Evolutionary conservation across 164 flowering plant genomes (phyloP).

Genomic region (Tinospora cordifolia): DNA sequence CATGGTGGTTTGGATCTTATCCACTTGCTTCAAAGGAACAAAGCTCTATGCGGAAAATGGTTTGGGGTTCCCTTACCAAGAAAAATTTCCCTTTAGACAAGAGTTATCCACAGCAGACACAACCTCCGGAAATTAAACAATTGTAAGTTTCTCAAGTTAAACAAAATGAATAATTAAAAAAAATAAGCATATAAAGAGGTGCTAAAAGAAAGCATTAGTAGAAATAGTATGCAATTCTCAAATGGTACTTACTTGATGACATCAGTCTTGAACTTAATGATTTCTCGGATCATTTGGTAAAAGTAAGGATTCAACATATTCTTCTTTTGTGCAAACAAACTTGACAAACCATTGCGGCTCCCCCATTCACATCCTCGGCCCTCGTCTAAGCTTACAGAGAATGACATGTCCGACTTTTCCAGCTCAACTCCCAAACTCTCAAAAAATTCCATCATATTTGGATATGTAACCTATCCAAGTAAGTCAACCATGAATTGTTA

Average conservation of each 20-base stretch:
- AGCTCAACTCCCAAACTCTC: constrained; percentile 82
- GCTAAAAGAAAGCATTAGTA: background rate
- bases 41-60: too few relatives aligned
- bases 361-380: constrained; percentile 87
- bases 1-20: too few relatives aligned
- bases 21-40: too few relatives aligned
- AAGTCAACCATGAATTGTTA: too few relatives aligned
- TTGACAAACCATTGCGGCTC: constrained; percentile 63
- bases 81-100: too few relatives aligned
- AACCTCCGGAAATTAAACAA: too few relatives aligned
- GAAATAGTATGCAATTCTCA: background rate
- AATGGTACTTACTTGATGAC: constrained; percentile 37
- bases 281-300: constrained; percentile 74
- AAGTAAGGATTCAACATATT: constrained; percentile 67
- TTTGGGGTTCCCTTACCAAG: too few relatives aligned
- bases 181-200: background rate
- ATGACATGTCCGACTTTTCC: constrained; percentile 89
- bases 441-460: constrained; percentile 89
- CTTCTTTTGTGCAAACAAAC: constrained; percentile 81
- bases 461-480: constrained; percentile 71
- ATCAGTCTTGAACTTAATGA: constrained; percentile 69
- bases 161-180: background rate
- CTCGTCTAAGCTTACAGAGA: constrained; percentile 71
- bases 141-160: background rate
- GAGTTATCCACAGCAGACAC: too few relatives aligned